phyloP scores from a whole-genome alignment of 441 rosid genomes.

The Populus hybrid region DNA sequence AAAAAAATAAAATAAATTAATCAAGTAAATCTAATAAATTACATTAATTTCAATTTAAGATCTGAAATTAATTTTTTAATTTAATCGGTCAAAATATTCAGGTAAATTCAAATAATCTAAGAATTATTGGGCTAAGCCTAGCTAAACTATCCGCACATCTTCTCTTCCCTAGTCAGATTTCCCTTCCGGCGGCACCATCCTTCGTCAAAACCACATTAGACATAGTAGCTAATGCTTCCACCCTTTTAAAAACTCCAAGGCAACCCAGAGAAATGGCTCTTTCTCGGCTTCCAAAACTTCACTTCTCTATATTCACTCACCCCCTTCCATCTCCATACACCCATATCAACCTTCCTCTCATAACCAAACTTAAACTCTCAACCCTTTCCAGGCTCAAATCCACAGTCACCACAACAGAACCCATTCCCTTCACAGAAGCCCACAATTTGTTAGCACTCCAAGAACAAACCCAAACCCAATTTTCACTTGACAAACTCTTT shows the following conservation, averaged over 20 bases:
- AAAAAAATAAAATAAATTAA: no score
- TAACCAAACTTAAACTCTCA: constrained; percentile 26
- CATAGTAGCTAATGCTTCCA: not conserved
- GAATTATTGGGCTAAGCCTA: no score
- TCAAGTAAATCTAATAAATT: no score
- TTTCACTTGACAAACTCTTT: no score
- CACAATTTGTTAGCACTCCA: not conserved
- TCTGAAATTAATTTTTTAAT: no score
- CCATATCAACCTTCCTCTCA: constrained; percentile 25
- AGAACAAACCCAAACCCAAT: no score
- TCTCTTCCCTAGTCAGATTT: no score
- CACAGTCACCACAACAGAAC: constrained; percentile 48
- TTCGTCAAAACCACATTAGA: not conserved
- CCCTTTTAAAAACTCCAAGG: not conserved
- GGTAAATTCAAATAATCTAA: no score
- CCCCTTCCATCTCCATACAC: constrained; percentile 21
- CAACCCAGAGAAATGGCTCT: not conserved
- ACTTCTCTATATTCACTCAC: constrained; percentile 12
- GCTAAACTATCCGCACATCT: no score
- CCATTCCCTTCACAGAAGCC: constrained; percentile 40
- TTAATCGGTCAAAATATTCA: no score
- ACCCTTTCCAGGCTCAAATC: constrained; percentile 36
- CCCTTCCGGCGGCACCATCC: no score
- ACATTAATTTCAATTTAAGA: no score
- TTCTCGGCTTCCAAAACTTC: not conserved